Evolutionary conservation across 306 rosid genomes (phyloP).

Genomic region (Begonia loranthoides): DNA sequence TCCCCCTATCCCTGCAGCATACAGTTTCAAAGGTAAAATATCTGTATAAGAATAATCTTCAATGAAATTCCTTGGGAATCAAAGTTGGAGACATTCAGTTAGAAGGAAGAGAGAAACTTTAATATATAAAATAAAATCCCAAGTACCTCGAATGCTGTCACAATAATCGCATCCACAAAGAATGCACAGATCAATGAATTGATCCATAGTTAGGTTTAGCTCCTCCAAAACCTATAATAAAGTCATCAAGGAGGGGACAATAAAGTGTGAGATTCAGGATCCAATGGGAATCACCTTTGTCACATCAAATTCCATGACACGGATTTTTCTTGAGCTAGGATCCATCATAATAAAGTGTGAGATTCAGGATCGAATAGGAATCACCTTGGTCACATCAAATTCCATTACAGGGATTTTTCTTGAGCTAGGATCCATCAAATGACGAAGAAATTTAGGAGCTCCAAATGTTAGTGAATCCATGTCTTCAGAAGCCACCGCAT

Average conservation of each 20-base stretch:
- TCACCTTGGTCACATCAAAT: constrained; percentile 85
- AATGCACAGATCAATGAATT: constrained; percentile 90
- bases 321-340: constrained; percentile 92
- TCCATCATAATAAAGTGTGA: constrained; percentile 33
- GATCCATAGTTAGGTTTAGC: constrained; percentile 76
- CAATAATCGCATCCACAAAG: constrained; percentile 96
- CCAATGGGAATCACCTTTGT: constrained; percentile 43
- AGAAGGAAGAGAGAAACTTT: not conserved
- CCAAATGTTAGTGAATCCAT: constrained; percentile 98
- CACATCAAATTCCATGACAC: constrained; percentile 93
- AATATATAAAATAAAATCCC: constrained; percentile 4
- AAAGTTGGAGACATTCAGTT: too few relatives aligned
- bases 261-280: not conserved
- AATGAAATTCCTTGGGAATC: not conserved
- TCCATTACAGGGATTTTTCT: constrained; percentile 96
- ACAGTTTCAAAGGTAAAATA: constrained; percentile 3
- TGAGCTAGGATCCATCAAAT: constrained; percentile 97
- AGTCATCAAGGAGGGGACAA: constrained; percentile 4
- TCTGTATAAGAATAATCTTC: not conserved
- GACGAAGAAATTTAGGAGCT: constrained; percentile 88
- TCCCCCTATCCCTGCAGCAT: constrained; percentile 84
- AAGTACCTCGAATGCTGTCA: constrained; percentile 81
- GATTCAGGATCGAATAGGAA: not conserved
- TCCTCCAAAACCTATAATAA: constrained; percentile 74
- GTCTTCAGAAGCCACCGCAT: constrained; percentile 96